phyloP scores from a whole-genome alignment of 2,329 filamentous ascomycete genomes.

The Cyphellophora attinorum region DNA sequence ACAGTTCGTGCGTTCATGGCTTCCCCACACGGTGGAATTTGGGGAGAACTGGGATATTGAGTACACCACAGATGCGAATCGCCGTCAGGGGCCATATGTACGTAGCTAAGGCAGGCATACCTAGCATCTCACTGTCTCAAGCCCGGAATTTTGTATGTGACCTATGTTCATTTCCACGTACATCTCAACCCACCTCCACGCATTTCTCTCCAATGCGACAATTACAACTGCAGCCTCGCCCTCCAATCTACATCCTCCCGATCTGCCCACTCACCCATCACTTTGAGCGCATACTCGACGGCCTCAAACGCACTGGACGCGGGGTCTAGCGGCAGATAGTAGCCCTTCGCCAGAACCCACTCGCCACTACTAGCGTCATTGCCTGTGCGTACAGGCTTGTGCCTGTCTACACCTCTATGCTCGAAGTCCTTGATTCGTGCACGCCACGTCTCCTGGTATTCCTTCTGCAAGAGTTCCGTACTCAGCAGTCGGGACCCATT shows the following conservation, averaged over 20 bases:
- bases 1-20: no score
- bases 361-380: no score
- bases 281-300: constrained; percentile 32
- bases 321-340: constrained; percentile 31
- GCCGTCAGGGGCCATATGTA: no score
- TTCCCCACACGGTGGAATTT: no score
- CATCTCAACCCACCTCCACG: no score
- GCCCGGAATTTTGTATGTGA: no score
- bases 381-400: constrained; percentile 13
- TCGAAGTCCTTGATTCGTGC: constrained; percentile 27
- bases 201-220: no score
- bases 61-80: no score
- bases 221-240: constrained; percentile 29
- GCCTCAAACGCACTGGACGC: constrained; percentile 34
- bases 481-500: constrained; percentile 31
- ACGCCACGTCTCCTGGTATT: constrained; percentile 37
- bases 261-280: constrained; percentile 37
- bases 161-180: no score
- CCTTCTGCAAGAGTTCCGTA: constrained; percentile 28
- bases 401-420: constrained; percentile 25
- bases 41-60: no score
- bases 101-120: no score
- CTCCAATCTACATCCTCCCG: constrained; percentile 37
- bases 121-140: no score
- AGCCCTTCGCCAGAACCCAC: constrained; percentile 24